A percentile compares a stretch with the other conserved stretches of the same genome.
Evolutionary conservation across 2,329 filamentous ascomycete species (phyloP).

Genomic region (Pseudogymnoascus sp.): DNA sequence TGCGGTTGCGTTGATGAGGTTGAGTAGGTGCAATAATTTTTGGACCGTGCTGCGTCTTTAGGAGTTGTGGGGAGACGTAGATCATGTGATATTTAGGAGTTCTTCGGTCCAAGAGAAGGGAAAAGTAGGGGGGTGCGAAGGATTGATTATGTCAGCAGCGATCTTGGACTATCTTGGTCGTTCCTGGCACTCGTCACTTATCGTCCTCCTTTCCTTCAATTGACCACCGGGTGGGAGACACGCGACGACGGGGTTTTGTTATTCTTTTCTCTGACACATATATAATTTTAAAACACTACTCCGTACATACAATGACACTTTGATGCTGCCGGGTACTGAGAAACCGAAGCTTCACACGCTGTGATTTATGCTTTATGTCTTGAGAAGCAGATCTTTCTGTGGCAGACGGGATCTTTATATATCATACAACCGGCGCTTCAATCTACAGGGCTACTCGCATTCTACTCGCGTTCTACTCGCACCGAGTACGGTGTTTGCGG

Average conservation of each 20-base stretch:
- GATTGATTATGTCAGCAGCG: slow-evolving; percentile 10
- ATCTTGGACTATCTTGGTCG: neutral
- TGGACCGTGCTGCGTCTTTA: neutral
- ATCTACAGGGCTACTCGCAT: neutral
- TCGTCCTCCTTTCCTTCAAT: neutral
- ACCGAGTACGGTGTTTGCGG: neutral
- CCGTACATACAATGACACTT: neutral
- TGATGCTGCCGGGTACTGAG: neutral
- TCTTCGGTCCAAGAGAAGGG: neutral
- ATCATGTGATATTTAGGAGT: neutral
- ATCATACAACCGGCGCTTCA: neutral
- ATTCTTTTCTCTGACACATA: slow-evolving; percentile 5
- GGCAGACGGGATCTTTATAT: neutral
- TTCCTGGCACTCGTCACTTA: neutral
- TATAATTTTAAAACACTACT: slow-evolving; percentile 3
- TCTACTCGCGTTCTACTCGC: neutral
- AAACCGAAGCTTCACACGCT: neutral
- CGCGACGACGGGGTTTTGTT: slow-evolving; percentile 11
- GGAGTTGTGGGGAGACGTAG: neutral
- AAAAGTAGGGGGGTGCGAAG: slow-evolving; percentile 10
- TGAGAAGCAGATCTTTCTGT: neutral
- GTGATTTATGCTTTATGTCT: neutral
- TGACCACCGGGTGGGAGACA: neutral
- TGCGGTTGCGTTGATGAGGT: neutral
- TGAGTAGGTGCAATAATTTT: slow-evolving; percentile 5